phyloP scores from a whole-genome alignment of 768 basidiomycete species.

The Amanita rimosa region DNA sequence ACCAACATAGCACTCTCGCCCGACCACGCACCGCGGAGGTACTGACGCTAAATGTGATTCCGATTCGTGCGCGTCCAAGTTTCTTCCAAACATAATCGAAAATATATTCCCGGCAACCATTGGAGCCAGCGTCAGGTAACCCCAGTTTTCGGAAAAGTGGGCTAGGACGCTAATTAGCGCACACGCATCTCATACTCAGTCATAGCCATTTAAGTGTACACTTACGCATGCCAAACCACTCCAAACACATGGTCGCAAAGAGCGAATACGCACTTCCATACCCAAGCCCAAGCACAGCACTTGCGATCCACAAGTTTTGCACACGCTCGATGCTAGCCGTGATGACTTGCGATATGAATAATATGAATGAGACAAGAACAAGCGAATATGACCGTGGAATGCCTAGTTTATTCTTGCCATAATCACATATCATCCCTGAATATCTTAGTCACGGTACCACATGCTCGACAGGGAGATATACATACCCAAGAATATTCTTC shows the following conservation, averaged over 20 bases:
- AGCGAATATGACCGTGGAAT: slow-evolving; percentile 62
- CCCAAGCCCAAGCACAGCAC: slow-evolving; percentile 43
- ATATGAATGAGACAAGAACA: slow-evolving; percentile 51
- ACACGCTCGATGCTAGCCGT: slow-evolving; percentile 47
- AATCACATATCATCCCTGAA: slow-evolving; percentile 61
- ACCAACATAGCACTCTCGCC: slow-evolving; percentile 47
- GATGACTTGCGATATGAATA: slow-evolving; percentile 63
- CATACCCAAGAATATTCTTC: slow-evolving; percentile 66
- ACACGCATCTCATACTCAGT: too few species aligned
- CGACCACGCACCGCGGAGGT: slow-evolving; percentile 37
- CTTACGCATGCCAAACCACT: slow-evolving; percentile 85
- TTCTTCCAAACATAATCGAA: slow-evolving; percentile 73
- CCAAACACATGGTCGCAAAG: slow-evolving; percentile 66
- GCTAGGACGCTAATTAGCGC: slow-evolving; percentile 19
- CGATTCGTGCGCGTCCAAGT: slow-evolving; percentile 61
- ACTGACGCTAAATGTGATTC: background rate
- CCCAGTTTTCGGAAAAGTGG: slow-evolving; percentile 83
- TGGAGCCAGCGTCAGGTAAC: slow-evolving; percentile 63
- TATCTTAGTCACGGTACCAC: background rate
- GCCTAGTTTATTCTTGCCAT: slow-evolving; percentile 39
- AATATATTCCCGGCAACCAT: slow-evolving; percentile 74
- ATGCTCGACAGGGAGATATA: background rate
- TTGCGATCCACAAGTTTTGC: slow-evolving; percentile 52
- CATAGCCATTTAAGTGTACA: slow-evolving; percentile 13
- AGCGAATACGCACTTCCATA: slow-evolving; percentile 69